Evolutionary conservation across 2,329 filamentous ascomycete genomes (phyloP), one percentile per base, ranked within the genome.

Genomic region (Fusarium nelsonii): DNA sequence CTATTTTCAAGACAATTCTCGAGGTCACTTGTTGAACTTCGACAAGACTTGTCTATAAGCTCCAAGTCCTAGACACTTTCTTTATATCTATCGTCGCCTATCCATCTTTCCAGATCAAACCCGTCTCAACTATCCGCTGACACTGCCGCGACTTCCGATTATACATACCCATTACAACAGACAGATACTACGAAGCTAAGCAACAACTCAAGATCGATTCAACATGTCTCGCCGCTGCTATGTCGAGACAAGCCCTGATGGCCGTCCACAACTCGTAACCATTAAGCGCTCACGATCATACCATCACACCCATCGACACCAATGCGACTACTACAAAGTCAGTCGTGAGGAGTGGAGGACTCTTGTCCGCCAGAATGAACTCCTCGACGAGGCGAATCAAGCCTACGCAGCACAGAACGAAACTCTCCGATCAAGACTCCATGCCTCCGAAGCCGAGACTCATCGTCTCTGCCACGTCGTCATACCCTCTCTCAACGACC

Each of bases 271-370:
- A 58, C 79, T 79, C 55, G 79, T 82, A 26, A 73, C 77, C 43
- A 66, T 82, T 75, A 81, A 81, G 70, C 78, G 79, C 55, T 80
- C 80, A 18, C 76, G 75, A 57, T 81, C 80, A 4, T 76, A 80
- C 44, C 73, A 79, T 39, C 74, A 76, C 53, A 72, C 70, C 43
- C 76, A 76, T 37, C 74, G 75, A 46, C 76, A 76, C 50, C 70
- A 75, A 58, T 75, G 73, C 65, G 78, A 81, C 54, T 78, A 78
- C 64, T 78, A 77, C 63, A 78, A 74, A 32, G 75, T 82, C 62
- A 73, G 73, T 50, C 72, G 75, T 12, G 78, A 80, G 3, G 78
- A 80, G 20, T 82, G 79, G 79, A 75, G 78, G 30, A 71, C 72
- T 11, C 67, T 81, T 11, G 70, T 80, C 33, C 77, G 79, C 44